These are phyloP conservation scores for Chrysanthemum seticuspe DNA, from an alignment of 129 eudicot genomes.

Conservation along the genomic window DNA sequence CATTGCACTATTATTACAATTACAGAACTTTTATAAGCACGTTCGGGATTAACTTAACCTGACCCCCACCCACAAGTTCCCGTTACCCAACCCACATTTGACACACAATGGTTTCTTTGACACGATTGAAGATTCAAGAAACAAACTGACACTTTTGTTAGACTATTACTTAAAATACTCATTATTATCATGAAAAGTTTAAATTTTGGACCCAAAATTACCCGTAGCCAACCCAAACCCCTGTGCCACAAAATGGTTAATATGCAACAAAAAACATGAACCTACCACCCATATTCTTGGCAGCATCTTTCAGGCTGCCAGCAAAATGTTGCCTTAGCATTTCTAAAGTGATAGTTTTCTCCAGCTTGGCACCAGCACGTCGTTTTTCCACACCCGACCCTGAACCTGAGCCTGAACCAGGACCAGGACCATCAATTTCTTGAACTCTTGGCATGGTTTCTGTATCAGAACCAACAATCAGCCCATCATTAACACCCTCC, in stretches of 20 bases:
- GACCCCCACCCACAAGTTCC: too few relatives aligned
- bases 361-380: slow-evolving; percentile 63
- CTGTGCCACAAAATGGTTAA: neutral
- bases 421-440: slow-evolving; percentile 20
- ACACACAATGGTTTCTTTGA: too few relatives aligned
- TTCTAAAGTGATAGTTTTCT: slow-evolving; percentile 71
- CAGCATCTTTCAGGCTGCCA: slow-evolving; percentile 97
- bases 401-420: slow-evolving; percentile 22
- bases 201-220: neutral
- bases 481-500: slow-evolving; percentile 34
- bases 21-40: too few relatives aligned
- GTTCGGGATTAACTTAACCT: too few relatives aligned
- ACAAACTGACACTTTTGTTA: neutral
- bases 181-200: too few relatives aligned
- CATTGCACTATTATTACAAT: too few relatives aligned
- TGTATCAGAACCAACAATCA: slow-evolving; percentile 29
- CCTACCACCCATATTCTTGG: slow-evolving; percentile 90
- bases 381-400: slow-evolving; percentile 56
- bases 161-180: too few relatives aligned
- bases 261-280: slow-evolving; percentile 12
- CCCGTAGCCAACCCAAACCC: neutral
- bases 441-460: slow-evolving; percentile 16
- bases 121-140: neutral
- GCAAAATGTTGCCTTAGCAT: slow-evolving; percentile 91
- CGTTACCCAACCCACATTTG: too few relatives aligned